Evolutionary conservation across 768 basidiomycete genomes (phyloP).

Genomic region (Suillus clintonianus): DNA sequence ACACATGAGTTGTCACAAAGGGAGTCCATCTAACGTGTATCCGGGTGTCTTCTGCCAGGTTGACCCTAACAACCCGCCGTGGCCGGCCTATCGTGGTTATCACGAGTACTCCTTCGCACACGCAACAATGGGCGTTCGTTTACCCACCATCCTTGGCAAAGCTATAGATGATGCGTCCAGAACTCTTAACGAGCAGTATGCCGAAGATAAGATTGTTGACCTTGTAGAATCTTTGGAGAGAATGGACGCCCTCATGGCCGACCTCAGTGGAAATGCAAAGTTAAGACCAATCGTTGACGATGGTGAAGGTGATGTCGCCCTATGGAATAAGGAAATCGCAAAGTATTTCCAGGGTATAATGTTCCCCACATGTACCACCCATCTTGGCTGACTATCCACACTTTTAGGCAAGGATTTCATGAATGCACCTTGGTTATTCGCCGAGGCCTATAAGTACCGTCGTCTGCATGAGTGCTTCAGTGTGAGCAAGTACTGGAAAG

Average conservation of each 20-base stretch:
- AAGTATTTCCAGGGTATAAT: conserved; percentile 81
- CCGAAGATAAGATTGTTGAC: conserved; percentile 83
- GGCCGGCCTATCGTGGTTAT: conserved; percentile 80
- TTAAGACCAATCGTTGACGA: conserved; percentile 89
- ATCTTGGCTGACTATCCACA: not conserved
- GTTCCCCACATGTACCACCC: not conserved
- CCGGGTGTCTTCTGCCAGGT: conserved; percentile 41
- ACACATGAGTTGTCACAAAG: conserved; percentile 6
- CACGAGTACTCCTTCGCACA: conserved; percentile 84
- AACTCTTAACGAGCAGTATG: conserved; percentile 83
- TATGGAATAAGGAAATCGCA: conserved; percentile 98
- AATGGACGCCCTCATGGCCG: conserved; percentile 88
- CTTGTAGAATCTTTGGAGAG: conserved; percentile 84
- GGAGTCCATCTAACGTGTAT: not conserved
- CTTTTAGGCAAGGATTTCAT: conserved; percentile 80
- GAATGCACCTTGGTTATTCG: conserved; percentile 96
- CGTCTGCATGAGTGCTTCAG: conserved; percentile 93
- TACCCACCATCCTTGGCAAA: conserved; percentile 94
- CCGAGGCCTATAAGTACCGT: conserved; percentile 92
- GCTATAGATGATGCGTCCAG: conserved; percentile 90
- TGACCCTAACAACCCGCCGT: conserved; percentile 83
- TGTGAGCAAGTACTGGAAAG: conserved; percentile 83
- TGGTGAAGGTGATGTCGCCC: conserved; percentile 85
- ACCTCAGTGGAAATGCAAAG: conserved; percentile 81
- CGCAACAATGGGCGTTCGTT: conserved; percentile 94